Evolutionary conservation across 2,329 filamentous ascomycete species (phyloP), one percentile per base, ranked within the genome.

Genomic region (Trichocomaceae sp.): DNA sequence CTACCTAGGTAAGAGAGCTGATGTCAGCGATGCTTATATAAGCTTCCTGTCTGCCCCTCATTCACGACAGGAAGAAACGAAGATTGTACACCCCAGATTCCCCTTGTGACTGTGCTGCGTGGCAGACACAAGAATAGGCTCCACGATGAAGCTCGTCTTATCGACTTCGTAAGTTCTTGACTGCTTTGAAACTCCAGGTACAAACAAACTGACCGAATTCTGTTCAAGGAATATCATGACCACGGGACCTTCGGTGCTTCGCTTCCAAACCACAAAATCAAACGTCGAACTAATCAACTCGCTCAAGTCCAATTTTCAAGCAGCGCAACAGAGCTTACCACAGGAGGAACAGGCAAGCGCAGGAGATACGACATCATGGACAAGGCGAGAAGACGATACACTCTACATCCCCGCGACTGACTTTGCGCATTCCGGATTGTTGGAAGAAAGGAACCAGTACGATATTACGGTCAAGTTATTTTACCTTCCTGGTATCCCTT

Each of bases 381-480:
- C 89, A 0, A 80, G 80, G 57, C 75, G 75, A 50, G 78, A 83
- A 46, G 78, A 75, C 41, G 76, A 77, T 48, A 78, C 79, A 5
- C 78, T 92, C 46, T 92, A 87, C 67, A 81, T 96, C 41, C 92
- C 92, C 47, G 81, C 86, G 41, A 83, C 92, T 67, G 83, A 90
- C 69, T 88, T 86, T 77, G 77, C 82, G 12, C 75, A 81, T 29
- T 83, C 83, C 3, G 86, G 87, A 0, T 77, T 99, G 46, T 79
- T 83, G 31, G 93, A 99, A 67, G 90, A 95, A 62, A 79, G 86
- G 23, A 78, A 81, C 57, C 85, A 90, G 62, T 99, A 99, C 75
- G 90, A 96, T 67, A 90, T 96, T 65, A 96, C 92, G 0, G 86
- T 93, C 58, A 99, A 99, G 74, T 75, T 99, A 20, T 99, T 99